Evolutionary conservation across 139 green algal genomes (phyloP).

Genomic region (Coccomyxa sp.): DNA sequence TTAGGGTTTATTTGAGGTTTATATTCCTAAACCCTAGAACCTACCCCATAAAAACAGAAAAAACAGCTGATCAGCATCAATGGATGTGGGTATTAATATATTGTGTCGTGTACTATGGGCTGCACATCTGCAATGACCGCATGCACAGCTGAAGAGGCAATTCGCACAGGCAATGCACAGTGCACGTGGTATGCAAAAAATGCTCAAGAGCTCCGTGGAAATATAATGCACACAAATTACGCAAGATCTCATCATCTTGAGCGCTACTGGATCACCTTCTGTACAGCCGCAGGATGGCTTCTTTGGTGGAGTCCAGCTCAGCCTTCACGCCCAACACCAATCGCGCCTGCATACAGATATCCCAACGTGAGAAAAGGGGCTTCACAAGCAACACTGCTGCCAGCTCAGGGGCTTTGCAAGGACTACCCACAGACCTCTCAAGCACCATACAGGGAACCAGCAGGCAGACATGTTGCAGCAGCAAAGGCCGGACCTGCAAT

Average conservation of each 20-base stretch:
- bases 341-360: background rate
- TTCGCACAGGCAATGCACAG: background rate
- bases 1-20: too few species aligned
- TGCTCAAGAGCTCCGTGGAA: background rate
- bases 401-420: background rate
- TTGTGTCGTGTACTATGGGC: too few species aligned
- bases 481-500: background rate
- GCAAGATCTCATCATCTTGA: too few species aligned
- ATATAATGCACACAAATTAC: background rate
- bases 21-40: too few species aligned
- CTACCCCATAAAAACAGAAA: too few species aligned
- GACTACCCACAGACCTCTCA: background rate
- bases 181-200: too few species aligned
- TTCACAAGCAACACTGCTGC: background rate
- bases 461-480: background rate
- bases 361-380: background rate
- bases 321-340: conserved; percentile 12
- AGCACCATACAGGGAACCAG: background rate
- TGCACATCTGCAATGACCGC: background rate
- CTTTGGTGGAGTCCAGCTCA: conserved; percentile 13
- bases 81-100: too few species aligned
- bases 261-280: background rate
- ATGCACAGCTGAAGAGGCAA: background rate
- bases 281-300: conserved; percentile 6
- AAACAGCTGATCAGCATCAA: too few species aligned